Evolutionary conservation across 139 green algal genomes (phyloP).

Genomic region (Coccomyxa sp.): DNA sequence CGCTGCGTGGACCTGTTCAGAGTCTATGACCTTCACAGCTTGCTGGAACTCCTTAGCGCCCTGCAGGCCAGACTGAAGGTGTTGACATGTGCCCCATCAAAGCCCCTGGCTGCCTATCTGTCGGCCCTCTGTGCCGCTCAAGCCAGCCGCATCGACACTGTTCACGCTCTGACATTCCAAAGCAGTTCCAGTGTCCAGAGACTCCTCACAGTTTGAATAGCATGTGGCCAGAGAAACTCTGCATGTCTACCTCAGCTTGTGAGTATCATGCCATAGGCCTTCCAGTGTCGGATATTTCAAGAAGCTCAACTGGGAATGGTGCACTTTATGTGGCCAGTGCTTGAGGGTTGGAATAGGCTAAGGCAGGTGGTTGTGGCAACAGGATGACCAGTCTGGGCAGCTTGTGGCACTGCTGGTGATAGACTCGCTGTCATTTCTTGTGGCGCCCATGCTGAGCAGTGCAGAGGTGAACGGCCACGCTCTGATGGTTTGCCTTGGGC

Average conservation of each 20-base stretch:
- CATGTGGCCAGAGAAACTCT: neutral
- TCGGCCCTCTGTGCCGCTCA: neutral
- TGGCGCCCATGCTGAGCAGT: constrained; percentile 35
- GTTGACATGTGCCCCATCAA: neutral
- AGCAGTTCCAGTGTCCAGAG: neutral
- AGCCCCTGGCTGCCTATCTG: neutral
- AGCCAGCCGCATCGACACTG: neutral
- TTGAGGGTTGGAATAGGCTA: too few species aligned
- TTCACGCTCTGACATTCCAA: neutral
- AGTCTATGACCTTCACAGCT: neutral
- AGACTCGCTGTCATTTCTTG: constrained; percentile 41
- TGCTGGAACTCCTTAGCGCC: neutral
- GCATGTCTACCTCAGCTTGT: neutral
- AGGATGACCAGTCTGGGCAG: too few species aligned
- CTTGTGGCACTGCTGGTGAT: constrained; percentile 32
- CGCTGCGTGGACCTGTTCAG: neutral
- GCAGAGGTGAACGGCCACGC: constrained; percentile 33
- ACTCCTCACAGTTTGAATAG: neutral
- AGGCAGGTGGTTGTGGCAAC: too few species aligned
- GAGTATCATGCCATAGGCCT: too few species aligned
- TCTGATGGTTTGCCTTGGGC: constrained; percentile 25
- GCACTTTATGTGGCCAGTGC: too few species aligned
- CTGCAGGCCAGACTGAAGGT: neutral
- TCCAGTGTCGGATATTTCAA: too few species aligned
- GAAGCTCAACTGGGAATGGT: too few species aligned